Evolutionary conservation across 148 eudicot genomes (phyloP).

Genomic region (Polygonum aviculare): DNA sequence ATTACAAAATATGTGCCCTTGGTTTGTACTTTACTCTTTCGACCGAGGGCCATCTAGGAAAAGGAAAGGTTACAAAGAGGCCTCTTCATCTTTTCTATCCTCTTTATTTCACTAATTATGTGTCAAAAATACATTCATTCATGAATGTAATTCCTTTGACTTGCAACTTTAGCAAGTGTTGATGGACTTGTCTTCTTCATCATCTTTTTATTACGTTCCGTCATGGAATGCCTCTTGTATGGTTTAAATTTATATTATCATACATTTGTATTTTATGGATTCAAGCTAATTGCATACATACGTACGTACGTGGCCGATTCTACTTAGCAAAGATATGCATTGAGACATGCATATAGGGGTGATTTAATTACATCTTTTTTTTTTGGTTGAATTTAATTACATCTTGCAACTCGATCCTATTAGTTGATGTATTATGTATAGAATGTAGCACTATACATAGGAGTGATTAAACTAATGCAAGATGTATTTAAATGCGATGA

Average conservation of each 20-base stretch:
- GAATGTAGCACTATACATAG: background rate
- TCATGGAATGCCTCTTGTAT: background rate
- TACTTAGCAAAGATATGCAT: background rate
- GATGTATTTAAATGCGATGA: background rate
- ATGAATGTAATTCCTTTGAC: background rate
- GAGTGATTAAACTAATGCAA: background rate
- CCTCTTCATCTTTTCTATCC: background rate
- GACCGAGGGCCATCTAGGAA: constrained; percentile 19
- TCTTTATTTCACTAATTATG: background rate
- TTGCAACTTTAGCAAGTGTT: background rate
- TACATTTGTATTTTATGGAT: background rate
- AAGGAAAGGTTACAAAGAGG: constrained; percentile 13
- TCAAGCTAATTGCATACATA: background rate
- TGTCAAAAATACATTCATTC: background rate
- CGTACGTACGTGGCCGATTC: background rate
- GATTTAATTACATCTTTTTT: too few species aligned
- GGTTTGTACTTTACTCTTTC: constrained; percentile 30
- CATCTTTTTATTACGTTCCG: background rate
- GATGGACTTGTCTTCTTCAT: background rate
- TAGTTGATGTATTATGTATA: background rate
- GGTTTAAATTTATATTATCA: background rate
- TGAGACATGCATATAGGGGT: background rate
- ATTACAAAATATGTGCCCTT: background rate
- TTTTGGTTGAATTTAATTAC: too few species aligned
- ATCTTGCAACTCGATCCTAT: background rate